These are phyloP conservation scores for Candida buenavistaensis DNA, from an alignment of 1,139 yeast genomes.

Conservation along the genomic window DNA sequence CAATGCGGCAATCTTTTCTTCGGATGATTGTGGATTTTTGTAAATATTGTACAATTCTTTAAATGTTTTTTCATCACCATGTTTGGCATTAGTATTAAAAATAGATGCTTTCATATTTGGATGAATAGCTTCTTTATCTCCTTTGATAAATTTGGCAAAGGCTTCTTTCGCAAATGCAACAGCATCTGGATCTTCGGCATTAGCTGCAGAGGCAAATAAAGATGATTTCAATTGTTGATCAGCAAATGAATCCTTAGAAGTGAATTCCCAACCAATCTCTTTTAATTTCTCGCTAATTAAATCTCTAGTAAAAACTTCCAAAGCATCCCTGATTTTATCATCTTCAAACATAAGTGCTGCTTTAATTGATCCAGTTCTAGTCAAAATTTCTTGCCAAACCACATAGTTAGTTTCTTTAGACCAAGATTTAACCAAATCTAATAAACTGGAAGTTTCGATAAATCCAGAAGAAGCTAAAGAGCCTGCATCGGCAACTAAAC, in stretches of 20 bases:
- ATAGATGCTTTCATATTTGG: conserved; percentile 79
- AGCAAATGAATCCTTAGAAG: conserved; percentile 62
- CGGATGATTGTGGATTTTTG: conserved; percentile 63
- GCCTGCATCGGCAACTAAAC: conserved; percentile 80
- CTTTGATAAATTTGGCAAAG: conserved; percentile 60
- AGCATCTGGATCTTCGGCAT: conserved; percentile 56
- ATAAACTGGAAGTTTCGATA: conserved; percentile 63
- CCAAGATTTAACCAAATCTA: conserved; percentile 69
- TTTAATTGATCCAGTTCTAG: conserved; percentile 54
- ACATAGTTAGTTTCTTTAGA: conserved; percentile 65
- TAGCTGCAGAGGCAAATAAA: conserved; percentile 69
- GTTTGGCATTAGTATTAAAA: conserved; percentile 65
- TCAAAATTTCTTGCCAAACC: conserved; percentile 74
- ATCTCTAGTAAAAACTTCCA: conserved; percentile 58
- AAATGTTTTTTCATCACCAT: conserved; percentile 64
- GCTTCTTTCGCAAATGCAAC: conserved; percentile 53
- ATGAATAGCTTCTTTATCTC: conserved; percentile 71
- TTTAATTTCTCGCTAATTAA: conserved; percentile 61
- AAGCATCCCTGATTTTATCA: conserved; percentile 51
- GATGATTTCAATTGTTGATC: conserved; percentile 74
- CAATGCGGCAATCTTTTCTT: conserved; percentile 76
- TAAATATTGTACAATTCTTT: conserved; percentile 66
- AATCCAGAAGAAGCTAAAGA: conserved; percentile 74
- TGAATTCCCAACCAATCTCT: conserved; percentile 69
- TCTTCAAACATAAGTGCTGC: conserved; percentile 74